Evolutionary conservation across 73 alveolate genomes (phyloP).

Genomic region (Tetrahymena thermophila): DNA sequence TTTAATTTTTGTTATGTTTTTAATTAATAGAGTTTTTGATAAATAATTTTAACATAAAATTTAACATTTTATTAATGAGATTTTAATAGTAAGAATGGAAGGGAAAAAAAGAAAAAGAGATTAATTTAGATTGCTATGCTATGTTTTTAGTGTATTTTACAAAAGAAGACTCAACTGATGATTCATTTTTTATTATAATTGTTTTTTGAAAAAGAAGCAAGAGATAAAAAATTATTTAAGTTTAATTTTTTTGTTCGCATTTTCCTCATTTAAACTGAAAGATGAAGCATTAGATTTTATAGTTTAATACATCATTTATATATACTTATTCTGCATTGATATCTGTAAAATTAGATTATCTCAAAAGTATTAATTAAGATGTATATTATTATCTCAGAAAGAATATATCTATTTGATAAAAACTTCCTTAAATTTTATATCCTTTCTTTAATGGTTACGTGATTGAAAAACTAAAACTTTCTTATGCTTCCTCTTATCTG

Average conservation of each 20-base stretch:
- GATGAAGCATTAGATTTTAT: background rate
- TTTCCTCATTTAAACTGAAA: background rate
- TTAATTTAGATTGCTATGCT: background rate
- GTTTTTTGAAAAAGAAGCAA: background rate
- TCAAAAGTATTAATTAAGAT: background rate
- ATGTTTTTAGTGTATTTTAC: background rate
- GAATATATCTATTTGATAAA: background rate
- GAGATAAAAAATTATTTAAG: background rate
- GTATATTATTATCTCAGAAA: background rate
- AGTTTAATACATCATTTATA: background rate
- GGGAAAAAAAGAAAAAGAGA: background rate
- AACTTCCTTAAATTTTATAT: background rate
- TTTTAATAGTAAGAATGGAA: background rate
- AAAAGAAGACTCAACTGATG: background rate
- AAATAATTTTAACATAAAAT: background rate
- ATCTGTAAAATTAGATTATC: background rate
- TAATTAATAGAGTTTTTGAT: background rate
- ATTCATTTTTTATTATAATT: too few relatives aligned
- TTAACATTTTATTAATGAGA: too few relatives aligned
- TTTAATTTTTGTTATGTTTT: too few relatives aligned
- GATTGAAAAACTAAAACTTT: background rate
- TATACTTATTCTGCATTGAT: background rate
- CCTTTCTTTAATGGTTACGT: background rate
- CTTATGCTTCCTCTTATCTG: background rate
- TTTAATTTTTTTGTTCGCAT: background rate